These are phyloP conservation scores for Taphrina deformans DNA, from an alignment of 1,139 yeast genomes.

Conservation along the genomic window DNA sequence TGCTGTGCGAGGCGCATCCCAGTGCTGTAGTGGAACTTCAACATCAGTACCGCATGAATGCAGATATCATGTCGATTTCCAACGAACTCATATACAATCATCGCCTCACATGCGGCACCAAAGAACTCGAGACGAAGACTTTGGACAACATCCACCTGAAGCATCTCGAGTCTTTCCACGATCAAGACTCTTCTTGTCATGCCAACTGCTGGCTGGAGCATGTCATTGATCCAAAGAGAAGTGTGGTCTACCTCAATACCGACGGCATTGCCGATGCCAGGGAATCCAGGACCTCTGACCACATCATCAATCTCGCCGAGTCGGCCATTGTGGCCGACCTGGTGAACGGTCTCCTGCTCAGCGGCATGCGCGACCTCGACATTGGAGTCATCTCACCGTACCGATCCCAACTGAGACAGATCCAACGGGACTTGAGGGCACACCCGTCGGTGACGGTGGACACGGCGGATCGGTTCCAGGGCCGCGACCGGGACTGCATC, in stretches of 20 bases:
- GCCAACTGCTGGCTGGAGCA: constrained; percentile 50
- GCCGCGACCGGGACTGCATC: constrained; percentile 89
- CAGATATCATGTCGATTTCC: constrained; percentile 79
- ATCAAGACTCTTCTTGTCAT: background rate
- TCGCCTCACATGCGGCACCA: constrained; percentile 67
- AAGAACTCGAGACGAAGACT: constrained; percentile 25
- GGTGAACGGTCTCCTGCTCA: constrained; percentile 57
- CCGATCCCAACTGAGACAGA: constrained; percentile 65
- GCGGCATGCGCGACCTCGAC: constrained; percentile 61
- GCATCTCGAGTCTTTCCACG: background rate
- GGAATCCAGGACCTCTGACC: constrained; percentile 64
- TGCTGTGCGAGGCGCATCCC: constrained; percentile 70
- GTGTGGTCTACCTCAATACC: constrained; percentile 76
- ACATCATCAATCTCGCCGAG: constrained; percentile 70
- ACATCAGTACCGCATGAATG: constrained; percentile 89
- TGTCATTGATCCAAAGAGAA: constrained; percentile 53
- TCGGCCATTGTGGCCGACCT: constrained; percentile 64
- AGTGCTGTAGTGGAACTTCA: constrained; percentile 69
- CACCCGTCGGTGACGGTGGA: constrained; percentile 63
- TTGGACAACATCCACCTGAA: constrained; percentile 1
- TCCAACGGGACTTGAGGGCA: constrained; percentile 47
- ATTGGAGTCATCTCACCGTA: constrained; percentile 91
- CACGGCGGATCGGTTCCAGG: constrained; percentile 96
- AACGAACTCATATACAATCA: constrained; percentile 77
- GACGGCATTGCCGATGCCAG: constrained; percentile 59